Evolutionary conservation across 768 basidiomycete genomes (phyloP), one percentile per base, ranked within the genome.

Genomic region (Cystoderma amianthinum): DNA sequence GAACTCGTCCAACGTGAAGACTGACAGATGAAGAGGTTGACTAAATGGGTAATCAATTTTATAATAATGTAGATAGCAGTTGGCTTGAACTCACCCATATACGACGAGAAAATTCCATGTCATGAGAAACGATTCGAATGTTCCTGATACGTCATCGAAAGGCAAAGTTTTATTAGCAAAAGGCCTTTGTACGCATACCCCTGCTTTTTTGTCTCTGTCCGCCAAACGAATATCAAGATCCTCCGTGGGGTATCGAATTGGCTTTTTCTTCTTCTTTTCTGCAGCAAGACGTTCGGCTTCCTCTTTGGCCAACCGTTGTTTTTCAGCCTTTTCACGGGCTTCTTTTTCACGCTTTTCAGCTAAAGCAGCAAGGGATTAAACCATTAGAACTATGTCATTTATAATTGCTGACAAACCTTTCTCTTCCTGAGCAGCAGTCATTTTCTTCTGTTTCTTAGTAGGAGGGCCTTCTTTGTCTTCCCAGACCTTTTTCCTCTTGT

Each of bases 21-120:
- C 68, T 10, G 94, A 94, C 13, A 99, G 63, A 46, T 86, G 82
- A 12, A 98, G 70, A 1, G 94, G 85, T 72, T 85, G 82, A 4
- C 95, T 96, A 47, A 4, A 5, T 21, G 34, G 12, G 38, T 19
- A 40, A 18, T n/a, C 52, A 32, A 44, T 36, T 19, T 23, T 30
- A 36, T 44, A 40, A 35, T 44, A 13, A 50, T 40, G 45, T 21
- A 35, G 16, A 32, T 33, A 30, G 20, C 4, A 36, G 28, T 18
- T 11, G 32, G 35, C 24, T 7, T 17, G 4, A 22, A 62, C 80
- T 52, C 57, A 96, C 96, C 93, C 91, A 61, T 94, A 94, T 39
- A 92, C 84, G 40, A 89, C 84, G 42, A 98, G 62, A 60, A 95
- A 95, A 61, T 90, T 93, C 94, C 94, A 99, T 6, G 80, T 68